phyloP scores from a whole-genome alignment of 2,329 filamentous ascomycete genomes.

The Falciphora oryzae region DNA sequence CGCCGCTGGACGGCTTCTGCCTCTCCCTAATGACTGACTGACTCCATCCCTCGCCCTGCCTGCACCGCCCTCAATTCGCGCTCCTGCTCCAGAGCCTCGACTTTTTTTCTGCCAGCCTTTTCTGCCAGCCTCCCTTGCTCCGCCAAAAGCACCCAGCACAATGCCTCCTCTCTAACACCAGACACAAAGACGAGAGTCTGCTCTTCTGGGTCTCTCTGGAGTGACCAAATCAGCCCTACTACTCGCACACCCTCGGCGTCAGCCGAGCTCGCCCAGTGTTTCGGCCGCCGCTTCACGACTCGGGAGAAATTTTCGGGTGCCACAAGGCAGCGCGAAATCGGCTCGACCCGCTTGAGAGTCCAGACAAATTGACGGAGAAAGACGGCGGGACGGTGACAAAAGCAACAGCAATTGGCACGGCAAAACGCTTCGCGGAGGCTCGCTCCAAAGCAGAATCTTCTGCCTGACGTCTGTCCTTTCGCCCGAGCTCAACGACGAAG shows the following conservation, averaged over 20 bases:
- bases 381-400: constrained; percentile 13
- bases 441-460: neutral
- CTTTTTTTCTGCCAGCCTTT: no score
- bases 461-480: neutral
- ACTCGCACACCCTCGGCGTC: constrained; percentile 17
- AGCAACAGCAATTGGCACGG: neutral
- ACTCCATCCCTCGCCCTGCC: neutral
- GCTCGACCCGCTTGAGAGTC: neutral
- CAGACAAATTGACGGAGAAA: constrained; percentile 7
- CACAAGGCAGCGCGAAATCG: neutral
- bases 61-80: neutral
- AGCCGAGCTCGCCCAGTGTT: constrained; percentile 2
- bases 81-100: neutral
- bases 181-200: neutral
- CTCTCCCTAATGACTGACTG: neutral
- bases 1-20: neutral
- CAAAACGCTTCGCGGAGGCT: neutral
- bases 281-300: neutral
- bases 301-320: constrained; percentile 4
- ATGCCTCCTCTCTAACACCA: constrained; percentile 1
- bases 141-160: constrained; percentile 61
- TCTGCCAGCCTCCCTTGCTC: neutral
- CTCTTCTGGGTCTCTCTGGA: neutral
- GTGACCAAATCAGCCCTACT: constrained; percentile 1
- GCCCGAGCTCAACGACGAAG: neutral